Evolutionary conservation across 257 asterid species (phyloP).

Genomic region (Capsicum rhomboideum): DNA sequence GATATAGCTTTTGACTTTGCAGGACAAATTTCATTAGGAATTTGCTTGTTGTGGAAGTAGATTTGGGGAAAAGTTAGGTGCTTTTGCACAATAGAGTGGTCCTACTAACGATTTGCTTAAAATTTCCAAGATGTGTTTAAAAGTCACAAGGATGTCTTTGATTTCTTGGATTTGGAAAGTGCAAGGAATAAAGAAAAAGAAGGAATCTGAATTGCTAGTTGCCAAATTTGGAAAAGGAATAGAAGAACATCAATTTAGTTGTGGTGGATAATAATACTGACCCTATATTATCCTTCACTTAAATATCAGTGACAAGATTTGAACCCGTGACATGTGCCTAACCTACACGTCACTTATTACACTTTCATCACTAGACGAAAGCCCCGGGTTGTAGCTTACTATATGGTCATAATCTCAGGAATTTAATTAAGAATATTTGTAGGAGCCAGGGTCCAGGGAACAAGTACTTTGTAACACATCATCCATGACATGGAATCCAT

Average conservation of each 20-base stretch:
- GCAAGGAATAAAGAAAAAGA: background rate
- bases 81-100: slow-evolving; percentile 14
- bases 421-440: background rate
- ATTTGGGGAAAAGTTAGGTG: slow-evolving; percentile 19
- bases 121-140: background rate
- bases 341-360: background rate
- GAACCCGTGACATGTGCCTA: too few species aligned
- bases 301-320: background rate
- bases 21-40: background rate
- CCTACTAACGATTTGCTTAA: background rate
- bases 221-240: background rate
- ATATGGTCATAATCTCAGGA: background rate
- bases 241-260: background rate
- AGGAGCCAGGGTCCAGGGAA: background rate
- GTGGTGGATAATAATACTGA: background rate
- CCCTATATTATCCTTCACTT: background rate
- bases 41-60: background rate
- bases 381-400: background rate
- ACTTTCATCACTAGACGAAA: background rate
- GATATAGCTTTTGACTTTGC: background rate
- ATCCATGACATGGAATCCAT: background rate
- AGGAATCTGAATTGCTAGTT: background rate
- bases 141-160: background rate
- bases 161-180: background rate
- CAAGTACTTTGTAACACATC: background rate